phyloP scores from a whole-genome alignment of 2,329 filamentous ascomycete genomes.

The Aureobasidium sp. region DNA sequence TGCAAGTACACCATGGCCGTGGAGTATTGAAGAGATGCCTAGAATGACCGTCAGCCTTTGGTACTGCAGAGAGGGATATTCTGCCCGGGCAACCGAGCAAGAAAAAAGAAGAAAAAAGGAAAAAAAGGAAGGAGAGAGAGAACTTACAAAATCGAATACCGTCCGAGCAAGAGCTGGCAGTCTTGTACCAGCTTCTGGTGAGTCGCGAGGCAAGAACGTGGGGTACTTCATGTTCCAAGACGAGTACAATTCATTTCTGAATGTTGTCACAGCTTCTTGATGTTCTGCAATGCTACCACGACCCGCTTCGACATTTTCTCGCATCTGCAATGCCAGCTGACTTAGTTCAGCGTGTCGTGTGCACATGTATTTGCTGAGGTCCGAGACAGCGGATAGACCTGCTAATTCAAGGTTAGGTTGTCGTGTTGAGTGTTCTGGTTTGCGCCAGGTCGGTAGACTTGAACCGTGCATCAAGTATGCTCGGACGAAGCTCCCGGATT shows the following conservation, averaged over 20 bases:
- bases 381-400: neutral
- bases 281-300: neutral
- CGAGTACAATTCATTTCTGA: conserved; percentile 20
- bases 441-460: neutral
- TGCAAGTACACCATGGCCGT: conserved; percentile 41
- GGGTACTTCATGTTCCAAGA: conserved; percentile 23
- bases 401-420: neutral
- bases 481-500: conserved; percentile 11
- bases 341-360: neutral
- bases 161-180: conserved; percentile 18
- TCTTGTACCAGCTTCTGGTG: conserved; percentile 23
- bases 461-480: conserved; percentile 8
- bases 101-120: neutral
- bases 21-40: conserved; percentile 13
- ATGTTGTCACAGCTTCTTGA: conserved; percentile 11
- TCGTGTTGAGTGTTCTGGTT: neutral
- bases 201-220: conserved; percentile 16
- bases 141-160: conserved; percentile 37
- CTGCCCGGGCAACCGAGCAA: neutral
- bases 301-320: neutral
- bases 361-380: conserved; percentile 1
- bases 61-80: neutral
- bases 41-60: neutral
- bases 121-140: neutral
- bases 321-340: neutral